phyloP scores from a whole-genome alignment of 345 rosid genomes.

The Microcos paniculata region DNA sequence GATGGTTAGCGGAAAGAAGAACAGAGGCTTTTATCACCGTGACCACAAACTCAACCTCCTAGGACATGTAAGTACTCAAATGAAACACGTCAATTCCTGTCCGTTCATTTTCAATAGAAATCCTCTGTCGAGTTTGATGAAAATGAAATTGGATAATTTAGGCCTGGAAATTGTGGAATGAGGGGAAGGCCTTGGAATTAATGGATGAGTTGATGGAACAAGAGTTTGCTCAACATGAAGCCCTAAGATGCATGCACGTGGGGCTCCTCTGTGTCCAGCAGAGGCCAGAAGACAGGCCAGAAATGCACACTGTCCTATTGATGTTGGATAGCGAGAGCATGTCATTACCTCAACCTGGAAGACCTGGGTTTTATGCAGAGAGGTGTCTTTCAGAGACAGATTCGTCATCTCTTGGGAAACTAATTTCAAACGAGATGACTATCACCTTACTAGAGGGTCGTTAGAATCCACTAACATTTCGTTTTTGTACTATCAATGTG shows the following conservation, averaged over 20 bases:
- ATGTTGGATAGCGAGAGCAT: slow-evolving; percentile 44
- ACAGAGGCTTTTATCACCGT: slow-evolving; percentile 20
- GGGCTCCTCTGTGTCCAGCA: slow-evolving; percentile 68
- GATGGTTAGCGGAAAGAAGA: slow-evolving; percentile 46
- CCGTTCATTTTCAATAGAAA: not conserved
- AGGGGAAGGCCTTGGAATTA: slow-evolving; percentile 34
- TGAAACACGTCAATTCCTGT: not conserved
- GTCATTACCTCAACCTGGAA: slow-evolving; percentile 32
- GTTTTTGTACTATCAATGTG: not conserved
- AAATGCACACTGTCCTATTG: slow-evolving; percentile 40
- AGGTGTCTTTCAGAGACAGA: slow-evolving; percentile 19
- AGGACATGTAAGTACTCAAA: slow-evolving; percentile 37
- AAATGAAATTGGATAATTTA: not conserved
- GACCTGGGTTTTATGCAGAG: slow-evolving; percentile 33
- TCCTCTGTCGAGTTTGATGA: not conserved
- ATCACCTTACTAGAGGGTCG: slow-evolving; percentile 10
- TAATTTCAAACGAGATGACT: slow-evolving; percentile 12
- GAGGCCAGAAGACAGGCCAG: slow-evolving; percentile 49
- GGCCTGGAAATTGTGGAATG: slow-evolving; percentile 50
- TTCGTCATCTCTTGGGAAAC: slow-evolving; percentile 19
- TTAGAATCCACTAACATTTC: not conserved
- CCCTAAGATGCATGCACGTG: slow-evolving; percentile 50
- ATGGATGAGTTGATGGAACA: slow-evolving; percentile 34
- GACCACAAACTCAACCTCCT: slow-evolving; percentile 31
- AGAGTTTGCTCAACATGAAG: slow-evolving; percentile 23